phyloP scores from a whole-genome alignment of 169 alveolate species.

The Fabrea salina region DNA sequence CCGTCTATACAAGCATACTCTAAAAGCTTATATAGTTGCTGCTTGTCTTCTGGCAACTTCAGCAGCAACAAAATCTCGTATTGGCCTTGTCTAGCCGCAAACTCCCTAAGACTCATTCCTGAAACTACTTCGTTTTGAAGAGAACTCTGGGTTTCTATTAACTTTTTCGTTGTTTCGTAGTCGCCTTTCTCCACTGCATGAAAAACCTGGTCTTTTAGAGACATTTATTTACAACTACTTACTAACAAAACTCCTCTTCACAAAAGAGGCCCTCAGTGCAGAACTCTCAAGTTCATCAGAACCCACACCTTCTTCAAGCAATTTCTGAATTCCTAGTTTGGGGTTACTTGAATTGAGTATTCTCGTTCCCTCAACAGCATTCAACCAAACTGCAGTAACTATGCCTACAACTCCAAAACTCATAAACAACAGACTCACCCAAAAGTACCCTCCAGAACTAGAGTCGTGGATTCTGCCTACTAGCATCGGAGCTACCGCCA shows the following conservation, averaged over 20 bases:
- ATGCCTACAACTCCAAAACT: constrained; percentile 24
- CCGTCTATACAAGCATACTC: background rate
- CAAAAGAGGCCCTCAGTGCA: too few relatives aligned
- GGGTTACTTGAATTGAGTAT: constrained; percentile 3
- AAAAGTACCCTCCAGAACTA: constrained; percentile 13
- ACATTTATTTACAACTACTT: too few relatives aligned
- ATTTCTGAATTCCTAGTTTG: too few relatives aligned
- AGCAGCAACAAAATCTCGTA: background rate
- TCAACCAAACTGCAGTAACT: background rate
- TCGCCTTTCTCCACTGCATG: constrained; percentile 8
- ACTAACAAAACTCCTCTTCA: too few relatives aligned
- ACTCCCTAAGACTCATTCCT: background rate
- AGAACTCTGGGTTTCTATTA: background rate
- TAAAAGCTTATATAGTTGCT: background rate
- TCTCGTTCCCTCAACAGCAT: constrained; percentile 14
- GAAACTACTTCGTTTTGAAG: background rate
- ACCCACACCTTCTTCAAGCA: too few relatives aligned
- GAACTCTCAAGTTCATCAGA: too few relatives aligned
- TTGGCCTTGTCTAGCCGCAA: constrained; percentile 24
- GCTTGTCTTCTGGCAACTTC: background rate
- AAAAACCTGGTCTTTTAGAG: constrained; percentile 19
- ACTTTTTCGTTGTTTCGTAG: background rate
- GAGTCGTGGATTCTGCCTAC: constrained; percentile 48
- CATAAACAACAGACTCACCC: constrained; percentile 10
- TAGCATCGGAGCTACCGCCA: constrained; percentile 70